Base-by-base conservation (phyloP, 768 basidiomycete species). In the Lentinula raphanica region DNA sequence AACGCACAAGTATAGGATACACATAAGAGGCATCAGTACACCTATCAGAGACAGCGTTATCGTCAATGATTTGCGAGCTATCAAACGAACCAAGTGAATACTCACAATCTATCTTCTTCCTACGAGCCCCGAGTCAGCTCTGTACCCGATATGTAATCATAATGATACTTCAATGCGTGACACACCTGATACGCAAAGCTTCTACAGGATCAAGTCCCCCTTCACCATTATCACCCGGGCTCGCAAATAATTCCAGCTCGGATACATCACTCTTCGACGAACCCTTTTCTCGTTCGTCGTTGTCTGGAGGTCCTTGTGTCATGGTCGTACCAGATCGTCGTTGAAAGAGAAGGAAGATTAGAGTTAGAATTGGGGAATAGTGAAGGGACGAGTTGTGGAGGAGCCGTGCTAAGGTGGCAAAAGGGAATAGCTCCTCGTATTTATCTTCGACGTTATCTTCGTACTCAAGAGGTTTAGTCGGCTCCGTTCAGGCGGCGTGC, bases 31-130 rank as follows among this genome's bases (percentile, higher is more conserved):
- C 58, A 31, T 46, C 31, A 35, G 54, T 25, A 53, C 51, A 32
- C 27, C 6, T n/a, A 23, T 25, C 31, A 48, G 40, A 50, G 40
- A 39, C 49, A 27, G n/a, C n/a, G n/a, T n/a, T n/a, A n/a, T n/a
- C n/a, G 5, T 9, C 49, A 15, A 80, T 86, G 64, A 67, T 87
- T 86, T n/a, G n/a, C n/a, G 75, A 61, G 84, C 87, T 86, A 88
- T 89, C 64, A 89, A 69, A 23, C 86, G 87, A 32, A 89, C 67
- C 25, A 89, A 82, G 67, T 87, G 81, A 8, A n/a, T 8, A 21
- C 40, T 11, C 6, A 59, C 70, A 68, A 69, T 88, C 87, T 42
- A 89, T 87, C 68, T 90, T 88, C 64, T 69, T 75, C 60, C 81
- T 78, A 42, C 6, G 39, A 44, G 3, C 39, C 19, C 17, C 21